Base-by-base conservation (phyloP, 2,329 filamentous ascomycete species). In the Talaromyces sp. region DNA sequence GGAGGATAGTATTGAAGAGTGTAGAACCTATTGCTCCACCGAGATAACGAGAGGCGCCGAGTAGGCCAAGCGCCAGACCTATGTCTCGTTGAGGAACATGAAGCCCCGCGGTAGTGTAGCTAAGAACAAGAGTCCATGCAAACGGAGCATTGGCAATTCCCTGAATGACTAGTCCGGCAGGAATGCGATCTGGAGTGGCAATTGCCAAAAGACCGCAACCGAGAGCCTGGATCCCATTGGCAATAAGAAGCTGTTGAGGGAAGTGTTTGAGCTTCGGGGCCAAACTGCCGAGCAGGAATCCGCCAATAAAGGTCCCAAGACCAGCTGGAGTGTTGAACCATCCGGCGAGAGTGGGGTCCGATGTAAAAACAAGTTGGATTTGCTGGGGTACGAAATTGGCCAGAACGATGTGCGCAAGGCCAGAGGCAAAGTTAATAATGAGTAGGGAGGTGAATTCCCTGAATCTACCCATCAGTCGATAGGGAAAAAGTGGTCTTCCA, bases 81-180 rank as follows among this genome's bases (percentile, higher is more conserved):
- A 60, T 60, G 35, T 60, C 33, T 49, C 58, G 14, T 47, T 60
- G 58, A 33, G 58, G 58, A 24, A 60, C 58, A 31, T 60, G 58
- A 35, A 60, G 27, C 10, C 58, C 27, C 16, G 58, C 58, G 13
- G 58, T 60, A 14, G 33, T 24, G 33, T 60, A 60, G 22, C 58
- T 33, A 24, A 24, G 33, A 16, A 31, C 33, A 31, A 31, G 24
- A 33, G 33, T 45, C 58, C 58, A 60, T 6, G 58, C 58, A 49
- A 60, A 60, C 3, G 58, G 58, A 6, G 37, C 37, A 41, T 41
- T 41, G 14, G 37, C 37, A 7, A 41, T 41, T 14, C 37, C 37
- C 37, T 41, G 37, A 41, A 41, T n/a, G 37, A 41, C 37, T 16
- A 41, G 37, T n/a, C 37, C 37, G 14, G 37, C 37, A 6, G 37